Conservation (phyloP, 108 stramenopile genomes). For the Chaetoceros tenuissimus region DNA sequence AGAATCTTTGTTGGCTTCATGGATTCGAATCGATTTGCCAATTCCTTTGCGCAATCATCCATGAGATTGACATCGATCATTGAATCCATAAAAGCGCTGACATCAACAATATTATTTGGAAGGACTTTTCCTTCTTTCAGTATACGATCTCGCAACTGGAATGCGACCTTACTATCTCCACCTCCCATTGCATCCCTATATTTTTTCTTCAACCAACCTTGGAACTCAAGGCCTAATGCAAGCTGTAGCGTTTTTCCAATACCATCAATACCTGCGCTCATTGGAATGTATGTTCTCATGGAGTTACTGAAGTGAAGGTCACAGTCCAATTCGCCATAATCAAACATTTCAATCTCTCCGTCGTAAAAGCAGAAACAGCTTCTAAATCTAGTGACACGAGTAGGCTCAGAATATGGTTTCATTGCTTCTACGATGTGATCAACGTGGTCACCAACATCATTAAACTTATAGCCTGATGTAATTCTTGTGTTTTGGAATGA, state of each 20-base stretch:
- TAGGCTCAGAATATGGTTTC: conserved; percentile 60
- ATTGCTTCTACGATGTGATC: conserved; percentile 68
- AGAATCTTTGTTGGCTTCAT: conserved; percentile 74
- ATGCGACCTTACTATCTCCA: conserved; percentile 26
- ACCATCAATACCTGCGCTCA: conserved; percentile 56
- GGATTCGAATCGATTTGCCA: conserved; percentile 55
- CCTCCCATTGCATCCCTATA: conserved; percentile 43
- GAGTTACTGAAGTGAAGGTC: conserved; percentile 62
- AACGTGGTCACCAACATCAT: conserved; percentile 69
- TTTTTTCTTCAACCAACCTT: conserved; percentile 52
- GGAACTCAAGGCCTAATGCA: conserved; percentile 65
- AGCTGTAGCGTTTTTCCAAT: conserved; percentile 62
- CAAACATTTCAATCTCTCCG: conserved; percentile 77
- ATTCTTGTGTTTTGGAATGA: conserved; percentile 39
- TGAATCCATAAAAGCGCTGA: conserved; percentile 81
- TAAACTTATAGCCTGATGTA: conserved; percentile 69
- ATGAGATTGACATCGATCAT: conserved; percentile 79
- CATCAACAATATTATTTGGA: conserved; percentile 85
- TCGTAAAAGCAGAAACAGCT: conserved; percentile 82
- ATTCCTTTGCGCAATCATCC: conserved; percentile 79
- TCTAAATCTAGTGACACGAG: conserved; percentile 62
- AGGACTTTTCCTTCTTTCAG: conserved; percentile 77
- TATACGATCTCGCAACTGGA: conserved; percentile 76
- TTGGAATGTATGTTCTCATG: conserved; percentile 61
- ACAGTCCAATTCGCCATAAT: conserved; percentile 62